Base-by-base conservation (phyloP, 768 basidiomycete species). In the Mycena vulgaris region DNA sequence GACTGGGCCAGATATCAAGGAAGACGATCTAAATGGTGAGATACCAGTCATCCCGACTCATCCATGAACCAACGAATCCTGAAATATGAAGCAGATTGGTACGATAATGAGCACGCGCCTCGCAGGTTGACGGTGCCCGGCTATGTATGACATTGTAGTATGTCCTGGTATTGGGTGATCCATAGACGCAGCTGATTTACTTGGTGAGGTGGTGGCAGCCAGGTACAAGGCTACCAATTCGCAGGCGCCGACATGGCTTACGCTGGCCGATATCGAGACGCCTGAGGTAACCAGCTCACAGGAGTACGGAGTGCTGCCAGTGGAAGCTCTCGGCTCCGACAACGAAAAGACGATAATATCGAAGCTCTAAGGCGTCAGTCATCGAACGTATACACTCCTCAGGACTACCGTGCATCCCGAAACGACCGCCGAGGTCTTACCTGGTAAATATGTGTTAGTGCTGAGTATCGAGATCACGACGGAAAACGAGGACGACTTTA, bases 171-270 rank as follows among this genome's bases (percentile, higher is more conserved):
- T 55, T 55, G 10, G 5, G n/a, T 1, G 9, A 35, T 33, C 13
- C 21, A 60, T 2, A 23, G 47, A 23, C 3, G 11, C 42, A 17
- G 25, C 39, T 5, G 3, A 60, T 14, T 6, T 21, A 14, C 28
- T n/a, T 27, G 25, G 4, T 14, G 33, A 69, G 62, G 48, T 47
- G 27, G 77, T 73, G 30, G 79, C 78, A 3, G 28, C 75, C 28
- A 78, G 80, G 23, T 83, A 79, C 77, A 80, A 79, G 58, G 80
- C 80, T 13, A 65, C 63, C 40, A 76, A 77, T 61, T 58, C 45
- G 21, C 48, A 65, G 31, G 63, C 68, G 35, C 78, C 78, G 5
- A 72, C 68, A 5, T 80, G 75, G 74, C 66, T 78, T 5, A 66
- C 74, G 3, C 51, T 81, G 17, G 82, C 81, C 67, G 81, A 84